These are phyloP conservation scores for Podospora pseudoanserina DNA, from an alignment of 495 filamentous ascomycete genomes.

Conservation along the genomic window DNA sequence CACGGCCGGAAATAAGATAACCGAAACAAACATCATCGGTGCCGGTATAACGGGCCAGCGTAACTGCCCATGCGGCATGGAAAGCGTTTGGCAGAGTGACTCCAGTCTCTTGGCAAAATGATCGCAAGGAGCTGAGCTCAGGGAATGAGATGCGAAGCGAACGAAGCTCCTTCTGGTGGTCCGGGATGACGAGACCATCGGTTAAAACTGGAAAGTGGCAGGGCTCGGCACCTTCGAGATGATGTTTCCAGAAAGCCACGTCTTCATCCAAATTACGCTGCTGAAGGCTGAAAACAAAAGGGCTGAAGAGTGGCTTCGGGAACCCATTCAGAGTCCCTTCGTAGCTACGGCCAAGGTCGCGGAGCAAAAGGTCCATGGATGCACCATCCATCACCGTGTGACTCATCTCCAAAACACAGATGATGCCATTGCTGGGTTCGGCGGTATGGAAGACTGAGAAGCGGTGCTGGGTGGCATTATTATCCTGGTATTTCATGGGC, in stretches of 20 bases:
- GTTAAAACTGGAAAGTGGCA: slow-evolving; percentile 27
- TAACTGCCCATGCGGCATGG: slow-evolving; percentile 42
- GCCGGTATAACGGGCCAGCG: slow-evolving; percentile 38
- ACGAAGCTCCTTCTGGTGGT: slow-evolving; percentile 11
- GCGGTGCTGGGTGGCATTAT: slow-evolving; percentile 47
- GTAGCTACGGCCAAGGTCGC: slow-evolving; percentile 17
- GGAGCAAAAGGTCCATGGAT: slow-evolving; percentile 43
- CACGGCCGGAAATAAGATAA: slow-evolving; percentile 42
- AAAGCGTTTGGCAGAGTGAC: slow-evolving; percentile 32
- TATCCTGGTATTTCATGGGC: slow-evolving; percentile 36
- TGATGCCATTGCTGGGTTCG: slow-evolving; percentile 30
- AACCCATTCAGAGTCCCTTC: not conserved
- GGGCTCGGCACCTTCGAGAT: slow-evolving; percentile 27
- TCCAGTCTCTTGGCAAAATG: slow-evolving; percentile 16
- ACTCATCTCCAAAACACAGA: slow-evolving; percentile 55
- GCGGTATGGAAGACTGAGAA: slow-evolving; percentile 41
- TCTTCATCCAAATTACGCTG: slow-evolving; percentile 50
- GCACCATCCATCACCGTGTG: slow-evolving; percentile 65
- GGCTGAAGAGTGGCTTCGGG: slow-evolving; percentile 35
- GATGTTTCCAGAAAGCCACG: slow-evolving; percentile 22
- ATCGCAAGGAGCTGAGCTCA: slow-evolving; percentile 11
- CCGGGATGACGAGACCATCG: slow-evolving; percentile 10
- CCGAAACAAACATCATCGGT: slow-evolving; percentile 44
- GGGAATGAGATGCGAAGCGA: slow-evolving; percentile 19
- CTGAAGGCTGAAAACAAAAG: slow-evolving; percentile 47